Evolutionary conservation across 2,329 filamentous ascomycete genomes (phyloP).

Genomic region (Amylocarpus encephaloides): DNA sequence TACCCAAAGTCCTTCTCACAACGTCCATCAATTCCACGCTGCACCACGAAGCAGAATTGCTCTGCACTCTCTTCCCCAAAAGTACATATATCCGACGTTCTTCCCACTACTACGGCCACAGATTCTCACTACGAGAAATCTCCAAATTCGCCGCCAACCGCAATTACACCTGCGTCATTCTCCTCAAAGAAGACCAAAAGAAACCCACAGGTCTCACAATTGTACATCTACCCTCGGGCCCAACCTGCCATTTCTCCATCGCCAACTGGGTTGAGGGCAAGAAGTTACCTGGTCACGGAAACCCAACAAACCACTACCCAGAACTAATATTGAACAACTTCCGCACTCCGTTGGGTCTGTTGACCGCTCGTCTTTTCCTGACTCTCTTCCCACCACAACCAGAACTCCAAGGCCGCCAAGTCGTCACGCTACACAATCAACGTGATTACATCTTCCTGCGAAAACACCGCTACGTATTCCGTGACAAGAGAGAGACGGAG

Average conservation of each 20-base stretch:
- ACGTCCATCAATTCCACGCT: slow-evolving; percentile 85
- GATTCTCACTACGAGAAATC: slow-evolving; percentile 90
- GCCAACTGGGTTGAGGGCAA: slow-evolving; percentile 86
- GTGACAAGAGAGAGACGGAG: slow-evolving; percentile 79
- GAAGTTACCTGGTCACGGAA: slow-evolving; percentile 80
- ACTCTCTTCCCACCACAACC: slow-evolving; percentile 73
- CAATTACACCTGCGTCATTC: slow-evolving; percentile 74
- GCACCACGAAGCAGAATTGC: slow-evolving; percentile 72
- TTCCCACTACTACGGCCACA: slow-evolving; percentile 76
- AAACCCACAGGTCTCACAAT: slow-evolving; percentile 75
- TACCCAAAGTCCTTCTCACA: slow-evolving; percentile 85
- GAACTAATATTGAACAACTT: slow-evolving; percentile 93
- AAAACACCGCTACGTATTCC: slow-evolving; percentile 85
- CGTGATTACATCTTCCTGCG: slow-evolving; percentile 94
- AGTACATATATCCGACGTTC: slow-evolving; percentile 79
- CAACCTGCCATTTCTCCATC: slow-evolving; percentile 88
- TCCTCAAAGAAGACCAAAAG: slow-evolving; percentile 87
- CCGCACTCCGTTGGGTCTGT: slow-evolving; percentile 80
- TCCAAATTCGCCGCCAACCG: slow-evolving; percentile 75
- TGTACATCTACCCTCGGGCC: slow-evolving; percentile 75
- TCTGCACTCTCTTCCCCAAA: slow-evolving; percentile 76
- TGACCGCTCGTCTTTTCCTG: slow-evolving; percentile 81
- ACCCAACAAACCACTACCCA: slow-evolving; percentile 82
- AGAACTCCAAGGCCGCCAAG: slow-evolving; percentile 79
- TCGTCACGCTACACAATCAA: slow-evolving; percentile 90